Conservation (phyloP, 768 basidiomycete species). For the Scleroderma citrinum region DNA sequence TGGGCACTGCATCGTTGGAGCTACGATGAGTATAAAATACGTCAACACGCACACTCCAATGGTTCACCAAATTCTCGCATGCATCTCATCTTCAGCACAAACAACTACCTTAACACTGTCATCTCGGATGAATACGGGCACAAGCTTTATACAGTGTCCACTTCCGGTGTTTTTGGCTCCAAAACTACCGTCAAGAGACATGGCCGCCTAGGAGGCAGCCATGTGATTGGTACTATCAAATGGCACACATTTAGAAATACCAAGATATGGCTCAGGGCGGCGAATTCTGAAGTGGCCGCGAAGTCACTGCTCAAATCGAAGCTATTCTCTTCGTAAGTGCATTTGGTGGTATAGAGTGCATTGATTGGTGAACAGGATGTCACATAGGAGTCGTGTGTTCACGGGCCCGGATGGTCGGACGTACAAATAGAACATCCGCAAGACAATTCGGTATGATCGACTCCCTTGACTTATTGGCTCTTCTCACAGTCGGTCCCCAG, state of each 20-base stretch:
- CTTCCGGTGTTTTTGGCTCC: conserved; percentile 7
- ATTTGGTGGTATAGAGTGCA: too few relatives aligned
- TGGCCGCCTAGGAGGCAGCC: conserved; percentile 8
- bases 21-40: too few relatives aligned
- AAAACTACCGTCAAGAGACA: conserved; percentile 24
- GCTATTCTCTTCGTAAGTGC: too few relatives aligned
- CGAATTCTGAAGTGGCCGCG: too few relatives aligned
- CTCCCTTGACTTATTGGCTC: too few relatives aligned
- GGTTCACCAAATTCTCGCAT: too few relatives aligned
- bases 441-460: conserved; percentile 11
- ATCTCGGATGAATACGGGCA: conserved; percentile 17
- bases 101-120: conserved; percentile 16
- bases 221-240: conserved; percentile 21
- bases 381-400: conserved; percentile 30
- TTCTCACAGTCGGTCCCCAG: too few relatives aligned
- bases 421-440: conserved; percentile 32
- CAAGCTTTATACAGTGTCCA: conserved; percentile 16
- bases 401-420: conserved; percentile 26
- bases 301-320: too few relatives aligned
- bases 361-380: too few relatives aligned
- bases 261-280: conserved; percentile 15
- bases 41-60: too few relatives aligned
- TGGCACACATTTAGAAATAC: conserved; percentile 17
- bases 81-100: conserved; percentile 18
- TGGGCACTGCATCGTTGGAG: too few relatives aligned